Conservation (phyloP, 2,329 filamentous ascomycete species). For the Emergomyces orientalis region DNA sequence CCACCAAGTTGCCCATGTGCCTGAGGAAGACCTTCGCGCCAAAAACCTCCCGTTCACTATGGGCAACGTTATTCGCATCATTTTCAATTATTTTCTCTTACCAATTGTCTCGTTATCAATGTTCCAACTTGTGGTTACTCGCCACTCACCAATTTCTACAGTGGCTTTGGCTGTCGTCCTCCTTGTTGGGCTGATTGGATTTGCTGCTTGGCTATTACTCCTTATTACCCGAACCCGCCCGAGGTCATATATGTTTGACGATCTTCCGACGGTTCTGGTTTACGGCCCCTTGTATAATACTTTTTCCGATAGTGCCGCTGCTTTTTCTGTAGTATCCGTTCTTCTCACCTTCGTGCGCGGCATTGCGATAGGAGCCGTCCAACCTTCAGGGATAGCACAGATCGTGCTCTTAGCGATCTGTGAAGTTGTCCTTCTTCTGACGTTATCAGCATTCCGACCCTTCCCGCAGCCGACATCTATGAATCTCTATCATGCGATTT, state of each 20-base stretch:
- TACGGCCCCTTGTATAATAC: conserved; percentile 97
- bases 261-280: conserved; percentile 75
- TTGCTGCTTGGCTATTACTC: conserved; percentile 68
- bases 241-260: conserved; percentile 82
- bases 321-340: conserved; percentile 80
- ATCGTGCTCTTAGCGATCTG: conserved; percentile 87
- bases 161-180: conserved; percentile 68
- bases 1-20: conserved; percentile 58
- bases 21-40: conserved; percentile 76
- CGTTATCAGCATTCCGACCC: conserved; percentile 78
- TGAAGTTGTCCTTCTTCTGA: conserved; percentile 82
- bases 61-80: conserved; percentile 70
- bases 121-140: conserved; percentile 77
- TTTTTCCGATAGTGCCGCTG: conserved; percentile 84
- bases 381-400: conserved; percentile 86
- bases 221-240: conserved; percentile 74
- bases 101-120: conserved; percentile 79
- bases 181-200: conserved; percentile 61
- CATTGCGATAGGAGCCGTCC: conserved; percentile 83
- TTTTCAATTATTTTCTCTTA: conserved; percentile 86
- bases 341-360: conserved; percentile 77
- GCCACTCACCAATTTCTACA: conserved; percentile 57
- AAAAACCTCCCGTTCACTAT: conserved; percentile 86
- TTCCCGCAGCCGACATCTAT: conserved; percentile 90
- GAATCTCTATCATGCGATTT: conserved; percentile 89